A percentile compares a stretch with the other conserved stretches of the same genome.
phyloP scores from a whole-genome alignment of 2,329 filamentous ascomycete genomes.

The Penicillium expansum region DNA sequence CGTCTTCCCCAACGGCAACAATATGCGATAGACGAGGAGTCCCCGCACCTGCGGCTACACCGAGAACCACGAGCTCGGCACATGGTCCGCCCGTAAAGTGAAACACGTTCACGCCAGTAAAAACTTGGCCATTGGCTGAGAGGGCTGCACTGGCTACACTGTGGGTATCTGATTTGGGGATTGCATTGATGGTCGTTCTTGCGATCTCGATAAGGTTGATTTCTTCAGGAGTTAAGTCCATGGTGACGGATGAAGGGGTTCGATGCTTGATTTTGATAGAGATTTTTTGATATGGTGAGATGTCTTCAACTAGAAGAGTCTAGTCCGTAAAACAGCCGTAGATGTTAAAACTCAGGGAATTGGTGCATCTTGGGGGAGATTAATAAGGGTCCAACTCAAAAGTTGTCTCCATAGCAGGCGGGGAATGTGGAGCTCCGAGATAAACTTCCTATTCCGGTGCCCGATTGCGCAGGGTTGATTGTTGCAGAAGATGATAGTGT shows the following conservation, averaged over 20 bases:
- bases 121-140: constrained; percentile 18
- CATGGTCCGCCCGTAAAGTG: constrained; percentile 32
- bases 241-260: background rate
- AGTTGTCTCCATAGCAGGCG: background rate
- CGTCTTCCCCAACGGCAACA: constrained; percentile 25
- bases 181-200: constrained; percentile 4
- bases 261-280: background rate
- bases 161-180: constrained; percentile 18
- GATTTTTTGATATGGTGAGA: background rate
- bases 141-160: constrained; percentile 20
- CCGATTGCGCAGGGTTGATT: background rate
- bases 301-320: background rate
- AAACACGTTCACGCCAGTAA: constrained; percentile 25
- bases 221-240: background rate
- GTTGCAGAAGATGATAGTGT: background rate
- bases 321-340: no score
- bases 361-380: background rate
- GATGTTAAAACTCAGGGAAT: background rate
- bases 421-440: background rate
- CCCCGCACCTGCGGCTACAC: constrained; percentile 25
- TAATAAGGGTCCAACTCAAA: background rate
- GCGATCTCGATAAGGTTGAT: background rate
- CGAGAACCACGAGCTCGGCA: constrained; percentile 30
- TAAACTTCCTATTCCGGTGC: background rate
- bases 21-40: constrained; percentile 23